Conservation (phyloP, 306 rosid species). For the Abrus precatorius region DNA sequence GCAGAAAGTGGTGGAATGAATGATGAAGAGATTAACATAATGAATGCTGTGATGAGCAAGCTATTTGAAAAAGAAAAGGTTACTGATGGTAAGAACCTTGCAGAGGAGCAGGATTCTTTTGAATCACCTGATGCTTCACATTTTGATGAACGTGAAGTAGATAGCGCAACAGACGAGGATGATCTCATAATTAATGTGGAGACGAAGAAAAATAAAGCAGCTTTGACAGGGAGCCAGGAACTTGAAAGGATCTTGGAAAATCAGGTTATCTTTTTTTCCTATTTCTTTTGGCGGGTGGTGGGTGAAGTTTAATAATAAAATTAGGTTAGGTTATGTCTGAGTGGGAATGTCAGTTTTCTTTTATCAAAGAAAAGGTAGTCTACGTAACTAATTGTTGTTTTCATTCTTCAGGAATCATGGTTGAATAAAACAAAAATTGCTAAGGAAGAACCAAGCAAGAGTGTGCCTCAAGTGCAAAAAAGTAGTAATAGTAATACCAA, state of each 20-base stretch:
- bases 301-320: slow-evolving; percentile 7
- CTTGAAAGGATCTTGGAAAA: slow-evolving; percentile 54
- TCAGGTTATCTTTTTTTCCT: slow-evolving; percentile 49
- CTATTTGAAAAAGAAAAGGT: slow-evolving; percentile 63
- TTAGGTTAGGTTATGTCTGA: slow-evolving; percentile 46
- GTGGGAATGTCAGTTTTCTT: slow-evolving; percentile 3
- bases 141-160: slow-evolving; percentile 56
- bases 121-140: slow-evolving; percentile 44
- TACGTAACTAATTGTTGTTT: slow-evolving; percentile 14
- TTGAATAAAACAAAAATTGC: slow-evolving; percentile 38
- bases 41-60: slow-evolving; percentile 80
- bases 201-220: slow-evolving; percentile 47
- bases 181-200: slow-evolving; percentile 78
- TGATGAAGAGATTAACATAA: slow-evolving; percentile 72
- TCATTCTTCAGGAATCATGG: slow-evolving; percentile 60
- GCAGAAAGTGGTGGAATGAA: slow-evolving; percentile 62
- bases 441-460: slow-evolving; percentile 49
- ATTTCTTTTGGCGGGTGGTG: neutral
- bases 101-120: slow-evolving; percentile 40
- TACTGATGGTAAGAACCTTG: slow-evolving; percentile 38
- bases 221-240: slow-evolving; percentile 48
- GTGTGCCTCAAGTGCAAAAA: slow-evolving; percentile 41
- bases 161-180: slow-evolving; percentile 68
- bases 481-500: slow-evolving; percentile 43
- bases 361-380: slow-evolving; percentile 17